Base-by-base conservation (phyloP, 1,139 yeast genomes). In the Blastobotrys illinoisensis region DNA sequence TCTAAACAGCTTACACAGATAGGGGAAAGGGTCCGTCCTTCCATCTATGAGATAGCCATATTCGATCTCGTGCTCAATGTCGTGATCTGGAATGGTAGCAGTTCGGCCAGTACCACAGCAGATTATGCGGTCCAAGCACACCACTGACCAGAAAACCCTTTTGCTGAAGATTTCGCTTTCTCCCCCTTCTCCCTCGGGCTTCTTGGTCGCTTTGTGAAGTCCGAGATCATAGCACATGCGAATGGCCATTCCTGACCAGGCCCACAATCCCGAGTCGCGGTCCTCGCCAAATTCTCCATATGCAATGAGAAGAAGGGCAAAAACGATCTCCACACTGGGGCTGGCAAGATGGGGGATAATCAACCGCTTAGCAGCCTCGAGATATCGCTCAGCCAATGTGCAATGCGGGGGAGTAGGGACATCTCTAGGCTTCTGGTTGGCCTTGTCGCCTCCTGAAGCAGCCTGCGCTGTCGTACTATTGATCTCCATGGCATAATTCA, bases 191-290 rank as follows among this genome's bases (percentile, higher is more conserved):
- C 26, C 36, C 5, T 45, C 47, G 3, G 23, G 28, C 11, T 21
- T 23, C 16, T 48, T 23, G 9, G 47, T 18, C 20, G 50, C 53
- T 54, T 65, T 66, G 47, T 66, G 69, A 1, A 66, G 58, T 3
- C 69, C 69, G 32, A 66, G 56, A 47, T 66, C 69, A 55, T 56
- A 58, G 53, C 68, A 60, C 69, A 66, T 66, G 9, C 69, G 60
- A 36, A 66, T 64, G 1, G 69, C 69, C 60, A 65, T 64, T 2
- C 69, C 69, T 3, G 64, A 59, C 69, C 69, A 66, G 28, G 63
- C 56, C 69, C 69, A 66, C 32, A 66, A 56, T 0, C 69, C 69
- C 9, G 67, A 64, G 48, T 66, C 69, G 16, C 67, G 56, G 47
- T 66, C 69, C 23, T 62, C 62, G 2, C 61, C 67, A 58, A 66